Percentiles rank a stretch among this genome's conserved stretches.
phyloP scores from a whole-genome alignment of 306 rosid genomes.

The Oemleria cerasiformis region DNA sequence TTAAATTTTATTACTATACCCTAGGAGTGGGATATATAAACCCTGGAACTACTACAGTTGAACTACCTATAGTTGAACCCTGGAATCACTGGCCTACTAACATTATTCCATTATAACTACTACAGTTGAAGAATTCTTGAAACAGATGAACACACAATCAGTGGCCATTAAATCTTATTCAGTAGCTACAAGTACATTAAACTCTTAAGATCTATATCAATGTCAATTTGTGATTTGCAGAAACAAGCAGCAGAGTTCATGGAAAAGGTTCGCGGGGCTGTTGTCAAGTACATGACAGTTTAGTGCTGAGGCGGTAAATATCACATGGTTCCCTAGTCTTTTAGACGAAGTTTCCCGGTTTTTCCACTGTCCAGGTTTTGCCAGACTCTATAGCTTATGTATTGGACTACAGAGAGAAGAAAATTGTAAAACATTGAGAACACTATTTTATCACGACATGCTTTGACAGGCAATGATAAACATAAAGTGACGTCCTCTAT shows the following conservation, averaged over 20 bases:
- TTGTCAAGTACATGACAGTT: slow-evolving; percentile 77
- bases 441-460: slow-evolving; percentile 9
- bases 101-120: neutral
- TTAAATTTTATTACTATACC: too few relatives aligned
- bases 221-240: slow-evolving; percentile 45
- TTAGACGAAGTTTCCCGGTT: neutral
- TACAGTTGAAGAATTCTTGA: neutral
- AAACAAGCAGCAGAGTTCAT: slow-evolving; percentile 79
- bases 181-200: neutral
- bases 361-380: neutral
- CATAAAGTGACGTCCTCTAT: neutral
- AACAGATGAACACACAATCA: neutral
- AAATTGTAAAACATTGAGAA: neutral
- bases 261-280: slow-evolving; percentile 90
- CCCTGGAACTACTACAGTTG: too few relatives aligned
- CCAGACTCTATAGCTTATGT: neutral
- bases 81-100: too few relatives aligned
- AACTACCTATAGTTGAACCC: too few relatives aligned
- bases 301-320: slow-evolving; percentile 30
- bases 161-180: neutral
- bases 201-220: slow-evolving; percentile 8
- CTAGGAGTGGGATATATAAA: too few relatives aligned
- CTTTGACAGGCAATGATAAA: neutral
- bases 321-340: slow-evolving; percentile 9
- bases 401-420: neutral